Base-by-base conservation (phyloP, 768 basidiomycete genomes). In the Tulasnella sp. region DNA sequence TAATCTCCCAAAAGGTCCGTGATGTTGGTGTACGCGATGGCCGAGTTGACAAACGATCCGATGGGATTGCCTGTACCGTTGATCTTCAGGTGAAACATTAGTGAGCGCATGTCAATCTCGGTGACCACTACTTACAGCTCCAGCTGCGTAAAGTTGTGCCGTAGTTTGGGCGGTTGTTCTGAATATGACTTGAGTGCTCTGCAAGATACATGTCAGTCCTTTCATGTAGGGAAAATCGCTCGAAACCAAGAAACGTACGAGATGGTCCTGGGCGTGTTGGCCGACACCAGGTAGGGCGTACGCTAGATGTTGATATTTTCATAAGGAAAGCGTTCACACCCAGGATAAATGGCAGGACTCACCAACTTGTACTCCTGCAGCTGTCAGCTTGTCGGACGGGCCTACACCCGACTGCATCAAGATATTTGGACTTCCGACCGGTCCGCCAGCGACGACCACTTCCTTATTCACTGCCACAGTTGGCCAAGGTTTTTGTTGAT, bases 331-430 rank as follows among this genome's bases (percentile, higher is more conserved):
- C 58, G 50, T 24, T 37, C 4, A 44, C n/a, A 54, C 16, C 28
- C 5, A 54, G 72, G 75, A 64, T 24, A 5, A 1, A 3, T 16
- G 60, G 31, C 3, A 31, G 0, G n/a, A 76, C 76, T 77, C 42
- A 80, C 82, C n/a, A 54, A 82, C 77, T 41, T 54, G 28, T 42
- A 93, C 87, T 20, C 87, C 88, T 16, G 87, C 89, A 11, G 85
- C 85, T 28, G 86, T 82, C 60, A 93, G 85, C 1, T 91, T 88
- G 78, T 90, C 89, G 77, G 83, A 84, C 0, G 91, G 90, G 0
- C 92, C 92, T 75, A 93, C 88, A 79, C 92, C 92, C 77, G 90
- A 91, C 12, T 88, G 86, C 85, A 90, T 85, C 16, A 93, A 85
- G 28, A 92, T 86, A 16, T 90, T 89, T 3, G 92, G 89, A 85